phyloP scores from a whole-genome alignment of 257 asterid species.

The Cinchona pubescens region DNA sequence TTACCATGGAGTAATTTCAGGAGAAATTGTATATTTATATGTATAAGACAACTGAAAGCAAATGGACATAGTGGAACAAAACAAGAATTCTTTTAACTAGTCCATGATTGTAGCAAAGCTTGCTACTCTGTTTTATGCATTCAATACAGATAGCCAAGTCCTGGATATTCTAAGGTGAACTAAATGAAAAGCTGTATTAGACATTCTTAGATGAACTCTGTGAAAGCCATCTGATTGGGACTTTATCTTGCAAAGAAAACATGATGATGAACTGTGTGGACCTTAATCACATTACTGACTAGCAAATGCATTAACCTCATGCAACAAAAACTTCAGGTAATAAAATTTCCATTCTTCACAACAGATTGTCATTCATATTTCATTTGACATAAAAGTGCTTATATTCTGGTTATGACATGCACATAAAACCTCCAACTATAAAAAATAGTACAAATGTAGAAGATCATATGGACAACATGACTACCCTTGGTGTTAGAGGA shows the following conservation, averaged over 20 bases:
- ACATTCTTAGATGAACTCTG: neutral
- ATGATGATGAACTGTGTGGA: neutral
- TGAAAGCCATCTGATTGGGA: neutral
- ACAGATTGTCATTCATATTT: neutral
- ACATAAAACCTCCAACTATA: neutral
- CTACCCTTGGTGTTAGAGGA: constrained; percentile 84
- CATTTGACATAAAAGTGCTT: neutral
- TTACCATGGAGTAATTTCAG: neutral
- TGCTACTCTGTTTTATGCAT: neutral
- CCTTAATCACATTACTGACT: neutral
- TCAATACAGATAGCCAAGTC: neutral
- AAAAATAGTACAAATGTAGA: neutral
- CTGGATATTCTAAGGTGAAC: neutral
- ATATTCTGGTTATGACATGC: neutral
- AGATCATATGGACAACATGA: constrained; percentile 13
- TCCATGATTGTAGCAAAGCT: neutral
- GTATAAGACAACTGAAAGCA: neutral
- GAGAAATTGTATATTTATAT: neutral
- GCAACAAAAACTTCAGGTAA: neutral
- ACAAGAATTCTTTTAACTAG: neutral
- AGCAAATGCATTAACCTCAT: neutral
- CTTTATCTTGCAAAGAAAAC: neutral
- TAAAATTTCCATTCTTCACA: neutral
- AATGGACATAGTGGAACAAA: neutral
- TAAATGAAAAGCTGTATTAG: too few species aligned